Evolutionary conservation across 495 filamentous ascomycete species (phyloP), one percentile per base, ranked within the genome.

Genomic region (Hypoxylon lienhwacheense): DNA sequence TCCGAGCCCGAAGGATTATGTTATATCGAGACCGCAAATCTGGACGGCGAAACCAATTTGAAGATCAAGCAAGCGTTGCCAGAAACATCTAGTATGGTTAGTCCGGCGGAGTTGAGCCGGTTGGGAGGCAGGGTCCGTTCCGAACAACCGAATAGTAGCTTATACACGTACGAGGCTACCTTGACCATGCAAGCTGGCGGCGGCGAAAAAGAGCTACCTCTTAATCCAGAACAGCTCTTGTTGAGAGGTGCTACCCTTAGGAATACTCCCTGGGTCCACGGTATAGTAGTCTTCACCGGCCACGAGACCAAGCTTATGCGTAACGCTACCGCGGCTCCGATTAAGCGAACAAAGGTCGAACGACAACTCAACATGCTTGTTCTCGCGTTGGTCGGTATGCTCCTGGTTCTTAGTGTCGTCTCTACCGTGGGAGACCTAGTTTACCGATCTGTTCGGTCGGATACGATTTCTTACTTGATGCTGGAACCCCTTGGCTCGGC

Each of bases 221-320:
- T 76, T 37, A 72, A 71, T 42, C 69, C 77, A 1, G 89, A 93
- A 63, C 87, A 92, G 64, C 77, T 99, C 16, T 76, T 99, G 12
- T 81, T 99, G 28, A 83, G 95, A 73, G 95, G 95, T 36, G 95
- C 95, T 8, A 97, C 93, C 3, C 75, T 99, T 32, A 81, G 95
- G 45, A 99, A 99, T 61, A 99, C 95, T 7, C 92, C 92, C 15
- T 99, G 95, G 95, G 84, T 99, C 45, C 90, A 97, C 68, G 95
- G 91, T 22, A 83, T 93, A 45, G 95, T 97, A 53, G 91, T 97
- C 11, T 99, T 99, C 59, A 99, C 91, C 14, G 95, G 95, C 47
- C 95, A 99, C 68, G 92, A 99, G 73, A 97, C 95, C 20, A 99
- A 99, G 69, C 77, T 99, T 61, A 97, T 99, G 95, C 83, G 95